Evolutionary conservation across 306 rosid genomes (phyloP), one percentile per base, ranked within the genome.

Genomic region (Ochetophila trinervis): DNA sequence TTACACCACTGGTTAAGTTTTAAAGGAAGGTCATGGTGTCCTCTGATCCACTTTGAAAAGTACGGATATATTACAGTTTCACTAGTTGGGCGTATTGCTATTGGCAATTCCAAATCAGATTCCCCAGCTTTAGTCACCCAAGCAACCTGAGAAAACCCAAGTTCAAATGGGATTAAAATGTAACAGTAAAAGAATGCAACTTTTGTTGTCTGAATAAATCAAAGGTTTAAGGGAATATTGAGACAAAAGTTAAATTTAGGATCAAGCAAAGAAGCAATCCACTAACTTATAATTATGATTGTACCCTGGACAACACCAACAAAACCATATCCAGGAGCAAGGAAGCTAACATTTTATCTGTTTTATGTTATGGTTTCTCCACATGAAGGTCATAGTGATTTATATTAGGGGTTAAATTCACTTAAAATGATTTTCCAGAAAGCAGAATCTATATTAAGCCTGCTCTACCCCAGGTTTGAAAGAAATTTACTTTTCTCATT

Each of bases 11-110:
- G 96, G 72, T 91, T 91, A 66, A 91, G 89, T 78, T 79, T 91
- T 85, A 86, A 54, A 52, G 97, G 97, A 79, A 91, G 74, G 74
- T 91, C 97, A 24, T 95, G 88, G 48, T 91, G 97, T 64, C 95
- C 97, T 68, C 97, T 88, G 15, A 91, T 79, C 97, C 95, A 91
- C 80, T 91, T 91, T 5, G 97, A 86, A 80, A 78, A 91, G 83
- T 88, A 91, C 3, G 97, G 97, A 73, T 91, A 91, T 95, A 91
- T 91, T 67, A 91, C 97, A 27, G 95, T 91, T 76, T 91, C 97
- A 77, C 97, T 91, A 4, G 97, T 91, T 18, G 97, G 97, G 35
- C 91, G 91, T 79, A 88, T 88, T 6, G 91, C 91, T 47, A 86
- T 84, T 10, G 92, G 92, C 49, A 84, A 75, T 63, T 86, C 92